Evolutionary conservation across 75 land plant genomes (phyloP).

Genomic region (Chamaecyparis obtusa): DNA sequence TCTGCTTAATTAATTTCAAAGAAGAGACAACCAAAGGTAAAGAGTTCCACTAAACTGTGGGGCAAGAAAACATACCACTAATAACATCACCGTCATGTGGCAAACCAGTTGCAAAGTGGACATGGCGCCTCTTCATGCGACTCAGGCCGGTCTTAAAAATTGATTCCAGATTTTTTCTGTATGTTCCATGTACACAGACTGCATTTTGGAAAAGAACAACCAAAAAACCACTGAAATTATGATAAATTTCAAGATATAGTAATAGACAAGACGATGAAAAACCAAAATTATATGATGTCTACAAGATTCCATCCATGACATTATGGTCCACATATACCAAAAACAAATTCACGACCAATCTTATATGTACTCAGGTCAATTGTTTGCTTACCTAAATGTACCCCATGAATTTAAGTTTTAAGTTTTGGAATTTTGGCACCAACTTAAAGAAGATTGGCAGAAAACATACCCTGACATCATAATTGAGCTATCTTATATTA

Average conservation of each 20-base stretch:
- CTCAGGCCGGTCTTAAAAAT: slow-evolving; percentile 77
- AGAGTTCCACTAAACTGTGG: not conserved
- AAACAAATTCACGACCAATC: not conserved
- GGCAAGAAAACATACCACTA: slow-evolving; percentile 61
- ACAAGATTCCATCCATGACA: not conserved
- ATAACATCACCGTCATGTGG: slow-evolving; percentile 81
- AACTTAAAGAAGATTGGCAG: not conserved
- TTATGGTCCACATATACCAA: not conserved
- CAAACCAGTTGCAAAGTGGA: slow-evolving; percentile 95
- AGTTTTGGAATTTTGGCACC: not conserved
- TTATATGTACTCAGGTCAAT: not conserved
- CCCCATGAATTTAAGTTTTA: not conserved
- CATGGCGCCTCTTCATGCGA: slow-evolving; percentile 79
- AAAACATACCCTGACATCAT: not conserved
- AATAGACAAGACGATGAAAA: not conserved
- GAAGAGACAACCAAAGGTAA: not conserved
- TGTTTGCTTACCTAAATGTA: not conserved
- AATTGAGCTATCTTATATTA: not conserved
- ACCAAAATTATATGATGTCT: not conserved
- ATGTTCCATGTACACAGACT: slow-evolving; percentile 98
- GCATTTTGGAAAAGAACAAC: slow-evolving; percentile 13
- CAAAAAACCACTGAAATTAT: not conserved
- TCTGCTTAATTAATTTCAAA: not conserved
- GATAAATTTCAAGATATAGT: not conserved
- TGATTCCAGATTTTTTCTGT: slow-evolving; percentile 61